phyloP scores from a whole-genome alignment of 768 basidiomycete genomes.

The Coprinellus micaceus region DNA sequence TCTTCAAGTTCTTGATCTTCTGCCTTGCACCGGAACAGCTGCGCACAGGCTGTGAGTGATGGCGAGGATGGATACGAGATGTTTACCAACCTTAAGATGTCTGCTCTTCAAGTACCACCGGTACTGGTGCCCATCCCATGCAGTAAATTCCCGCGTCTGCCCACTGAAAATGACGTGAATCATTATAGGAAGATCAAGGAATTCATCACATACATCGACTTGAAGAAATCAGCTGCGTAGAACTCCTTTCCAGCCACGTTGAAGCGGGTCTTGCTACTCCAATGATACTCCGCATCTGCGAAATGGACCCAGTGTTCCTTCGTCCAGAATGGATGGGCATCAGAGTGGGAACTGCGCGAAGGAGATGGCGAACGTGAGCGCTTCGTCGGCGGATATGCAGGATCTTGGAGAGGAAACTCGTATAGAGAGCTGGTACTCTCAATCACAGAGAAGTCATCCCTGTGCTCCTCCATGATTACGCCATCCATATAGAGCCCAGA shows the following conservation, averaged over 20 bases:
- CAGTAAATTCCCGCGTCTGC: neutral
- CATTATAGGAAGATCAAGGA: too few relatives aligned
- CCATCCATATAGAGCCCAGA: neutral
- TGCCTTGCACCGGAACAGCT: too few relatives aligned
- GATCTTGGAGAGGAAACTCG: neutral
- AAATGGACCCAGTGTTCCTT: slow-evolving; percentile 9
- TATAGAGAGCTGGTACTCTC: neutral
- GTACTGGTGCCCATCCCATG: slow-evolving; percentile 5
- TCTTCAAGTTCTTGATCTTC: neutral
- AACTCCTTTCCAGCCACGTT: slow-evolving; percentile 4
- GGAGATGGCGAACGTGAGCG: neutral
- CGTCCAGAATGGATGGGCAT: slow-evolving; percentile 4
- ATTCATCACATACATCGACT: neutral
- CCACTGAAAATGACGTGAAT: too few relatives aligned
- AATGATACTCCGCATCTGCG: slow-evolving; percentile 1
- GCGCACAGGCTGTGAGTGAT: neutral
- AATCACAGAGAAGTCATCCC: neutral
- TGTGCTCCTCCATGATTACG: slow-evolving; percentile 7
- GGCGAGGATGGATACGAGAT: neutral
- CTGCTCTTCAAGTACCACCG: slow-evolving; percentile 2
- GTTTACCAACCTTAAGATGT: neutral
- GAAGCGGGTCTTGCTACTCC: neutral
- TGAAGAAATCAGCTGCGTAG: slow-evolving; percentile 1
- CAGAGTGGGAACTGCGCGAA: neutral
- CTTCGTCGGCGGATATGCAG: neutral